These are phyloP conservation scores for Paxillus involutus DNA, from an alignment of 768 basidiomycete species.

Conservation along the genomic window DNA sequence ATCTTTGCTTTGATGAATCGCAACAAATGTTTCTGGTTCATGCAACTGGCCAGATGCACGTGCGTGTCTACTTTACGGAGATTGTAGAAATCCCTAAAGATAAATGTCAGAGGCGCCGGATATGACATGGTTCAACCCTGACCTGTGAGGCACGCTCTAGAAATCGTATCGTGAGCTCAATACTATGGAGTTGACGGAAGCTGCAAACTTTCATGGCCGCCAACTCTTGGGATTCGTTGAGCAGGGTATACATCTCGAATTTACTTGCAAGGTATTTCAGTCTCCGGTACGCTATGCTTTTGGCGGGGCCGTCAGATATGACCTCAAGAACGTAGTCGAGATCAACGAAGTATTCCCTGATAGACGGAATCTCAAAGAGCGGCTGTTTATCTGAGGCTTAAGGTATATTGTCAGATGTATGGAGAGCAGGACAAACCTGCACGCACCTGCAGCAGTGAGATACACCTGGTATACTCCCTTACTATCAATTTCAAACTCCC, in stretches of 20 bases:
- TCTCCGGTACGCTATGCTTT: conserved; percentile 91
- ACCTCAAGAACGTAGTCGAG: conserved; percentile 89
- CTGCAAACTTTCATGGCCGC: conserved; percentile 90
- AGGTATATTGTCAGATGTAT: neutral
- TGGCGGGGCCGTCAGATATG: conserved; percentile 93
- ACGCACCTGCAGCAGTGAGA: conserved; percentile 23
- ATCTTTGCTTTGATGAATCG: conserved; percentile 99
- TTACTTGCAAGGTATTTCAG: conserved; percentile 91
- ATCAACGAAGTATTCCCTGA: conserved; percentile 95
- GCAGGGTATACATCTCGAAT: conserved; percentile 87
- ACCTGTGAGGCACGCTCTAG: conserved; percentile 34
- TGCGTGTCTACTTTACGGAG: conserved; percentile 98
- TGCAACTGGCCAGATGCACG: conserved; percentile 97
- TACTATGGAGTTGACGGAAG: neutral
- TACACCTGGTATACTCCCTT: conserved; percentile 93
- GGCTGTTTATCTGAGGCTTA: conserved; percentile 47
- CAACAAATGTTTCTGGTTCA: conserved; percentile 98
- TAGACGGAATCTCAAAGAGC: conserved; percentile 74
- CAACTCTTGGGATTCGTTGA: conserved; percentile 93
- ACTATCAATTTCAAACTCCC: conserved; percentile 74
- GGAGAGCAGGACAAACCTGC: neutral
- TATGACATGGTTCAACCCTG: neutral
- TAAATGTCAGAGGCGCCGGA: conserved; percentile 1
- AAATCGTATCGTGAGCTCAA: conserved; percentile 5
- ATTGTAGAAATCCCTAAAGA: conserved; percentile 94